phyloP scores from a whole-genome alignment of 192 early-diverging fungal genomes.

The Coemansia sp. region DNA sequence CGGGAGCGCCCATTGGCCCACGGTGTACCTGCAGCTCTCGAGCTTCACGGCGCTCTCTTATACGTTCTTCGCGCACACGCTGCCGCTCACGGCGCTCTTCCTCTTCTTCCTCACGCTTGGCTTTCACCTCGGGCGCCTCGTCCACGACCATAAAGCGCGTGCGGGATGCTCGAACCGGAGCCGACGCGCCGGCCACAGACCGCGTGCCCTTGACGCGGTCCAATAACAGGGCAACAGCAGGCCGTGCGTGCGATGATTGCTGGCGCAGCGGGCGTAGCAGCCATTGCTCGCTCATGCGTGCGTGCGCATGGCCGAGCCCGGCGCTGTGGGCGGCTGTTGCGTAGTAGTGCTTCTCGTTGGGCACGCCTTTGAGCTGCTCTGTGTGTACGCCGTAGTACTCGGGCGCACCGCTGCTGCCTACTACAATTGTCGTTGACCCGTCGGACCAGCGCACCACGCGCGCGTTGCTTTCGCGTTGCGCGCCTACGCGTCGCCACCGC shows the following conservation, averaged over 20 bases:
- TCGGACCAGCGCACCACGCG: constrained; percentile 56
- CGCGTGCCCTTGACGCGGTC: constrained; percentile 11
- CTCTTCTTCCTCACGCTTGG: constrained; percentile 40
- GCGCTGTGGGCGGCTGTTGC: constrained; percentile 30
- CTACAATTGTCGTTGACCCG: constrained; percentile 40
- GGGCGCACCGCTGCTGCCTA: constrained; percentile 28
- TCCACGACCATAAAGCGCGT: constrained; percentile 47
- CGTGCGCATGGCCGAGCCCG: constrained; percentile 44
- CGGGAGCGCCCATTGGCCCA: constrained; percentile 10
- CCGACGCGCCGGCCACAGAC: background rate
- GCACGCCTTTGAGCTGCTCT: constrained; percentile 24
- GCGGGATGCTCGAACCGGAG: constrained; percentile 16
- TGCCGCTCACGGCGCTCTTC: constrained; percentile 43
- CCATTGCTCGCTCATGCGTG: constrained; percentile 48
- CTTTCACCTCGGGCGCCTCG: constrained; percentile 39
- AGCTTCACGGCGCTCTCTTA: constrained; percentile 40
- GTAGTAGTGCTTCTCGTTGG: constrained; percentile 29
- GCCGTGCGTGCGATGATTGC: constrained; percentile 35
- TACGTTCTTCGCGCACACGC: constrained; percentile 42
- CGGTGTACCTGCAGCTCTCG: constrained; percentile 20
- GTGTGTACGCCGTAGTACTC: constrained; percentile 27
- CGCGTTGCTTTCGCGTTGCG: constrained; percentile 43
- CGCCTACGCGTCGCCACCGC: constrained; percentile 36
- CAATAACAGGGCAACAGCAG: constrained; percentile 18
- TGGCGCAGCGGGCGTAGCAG: constrained; percentile 21